Percentiles rank a stretch among this genome's conserved stretches.
phyloP scores from a whole-genome alignment of 257 asterid genomes.

The Penstemon davidsonii region DNA sequence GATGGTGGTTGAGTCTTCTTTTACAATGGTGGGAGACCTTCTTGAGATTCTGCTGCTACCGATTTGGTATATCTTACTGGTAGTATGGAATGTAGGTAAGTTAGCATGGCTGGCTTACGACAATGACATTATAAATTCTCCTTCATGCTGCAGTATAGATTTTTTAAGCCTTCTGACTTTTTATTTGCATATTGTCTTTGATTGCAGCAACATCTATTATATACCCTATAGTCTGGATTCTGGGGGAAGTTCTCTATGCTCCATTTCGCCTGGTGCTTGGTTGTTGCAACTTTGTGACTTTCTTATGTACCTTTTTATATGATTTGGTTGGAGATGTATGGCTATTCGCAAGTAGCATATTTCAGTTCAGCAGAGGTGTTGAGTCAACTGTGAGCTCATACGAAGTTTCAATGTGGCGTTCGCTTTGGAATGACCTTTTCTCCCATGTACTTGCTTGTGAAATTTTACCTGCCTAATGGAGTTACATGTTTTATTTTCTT shows the following conservation, averaged over 20 bases:
- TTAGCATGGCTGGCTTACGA: slow-evolving; percentile 4
- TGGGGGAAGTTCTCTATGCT: slow-evolving; percentile 68
- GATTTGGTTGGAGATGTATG: slow-evolving; percentile 48
- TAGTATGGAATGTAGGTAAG: slow-evolving; percentile 70
- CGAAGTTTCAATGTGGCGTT: slow-evolving; percentile 78
- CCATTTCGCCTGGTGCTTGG: slow-evolving; percentile 75
- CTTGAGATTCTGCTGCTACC: slow-evolving; percentile 75
- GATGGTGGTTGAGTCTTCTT: slow-evolving; percentile 61
- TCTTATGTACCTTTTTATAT: slow-evolving; percentile 41
- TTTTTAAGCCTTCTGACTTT: slow-evolving; percentile 8
- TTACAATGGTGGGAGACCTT: slow-evolving; percentile 51
- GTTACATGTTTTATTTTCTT: background rate
- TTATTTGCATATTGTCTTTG: slow-evolving; percentile 23
- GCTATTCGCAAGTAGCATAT: slow-evolving; percentile 59
- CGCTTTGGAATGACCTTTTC: slow-evolving; percentile 96
- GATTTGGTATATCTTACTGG: slow-evolving; percentile 51
- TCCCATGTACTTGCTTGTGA: slow-evolving; percentile 60
- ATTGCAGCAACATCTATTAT: slow-evolving; percentile 65
- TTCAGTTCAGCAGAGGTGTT: slow-evolving; percentile 58
- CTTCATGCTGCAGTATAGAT: background rate
- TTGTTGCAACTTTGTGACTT: slow-evolving; percentile 49
- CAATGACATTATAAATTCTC: slow-evolving; percentile 5
- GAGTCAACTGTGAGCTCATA: slow-evolving; percentile 70
- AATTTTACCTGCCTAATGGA: slow-evolving; percentile 12
- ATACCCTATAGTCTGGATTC: slow-evolving; percentile 76